Conservation (phyloP, 768 basidiomycete genomes). For the Psilocybe azurescens region DNA sequence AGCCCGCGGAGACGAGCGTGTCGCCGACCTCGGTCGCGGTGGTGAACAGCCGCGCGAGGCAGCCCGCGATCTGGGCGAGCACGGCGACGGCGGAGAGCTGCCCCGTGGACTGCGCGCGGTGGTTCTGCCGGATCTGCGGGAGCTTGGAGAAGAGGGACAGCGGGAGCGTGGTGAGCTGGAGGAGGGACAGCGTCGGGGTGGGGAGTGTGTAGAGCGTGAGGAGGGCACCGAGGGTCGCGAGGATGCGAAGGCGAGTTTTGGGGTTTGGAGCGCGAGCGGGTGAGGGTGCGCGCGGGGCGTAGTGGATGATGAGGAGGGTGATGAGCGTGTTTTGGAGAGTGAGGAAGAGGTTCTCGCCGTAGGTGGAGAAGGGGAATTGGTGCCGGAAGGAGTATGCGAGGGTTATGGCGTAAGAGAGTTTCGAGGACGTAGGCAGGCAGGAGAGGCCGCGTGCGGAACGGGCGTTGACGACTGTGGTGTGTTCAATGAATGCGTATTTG, state of each 20-base stretch:
- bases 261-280: constrained; percentile 30
- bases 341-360: constrained; percentile 96
- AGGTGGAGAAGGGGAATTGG: constrained; percentile 93
- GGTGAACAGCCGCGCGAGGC: constrained; percentile 92
- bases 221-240: constrained; percentile 32
- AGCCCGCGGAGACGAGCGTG: constrained; percentile 79
- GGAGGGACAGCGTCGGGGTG: constrained; percentile 56
- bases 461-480: constrained; percentile 62
- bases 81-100: constrained; percentile 96
- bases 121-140: constrained; percentile 90
- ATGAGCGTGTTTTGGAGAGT: constrained; percentile 88
- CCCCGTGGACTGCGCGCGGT: constrained; percentile 78
- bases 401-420: constrained; percentile 91
- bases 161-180: constrained; percentile 89
- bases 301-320: constrained; percentile 83
- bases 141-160: constrained; percentile 92
- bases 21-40: constrained; percentile 91
- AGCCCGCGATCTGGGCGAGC: constrained; percentile 84
- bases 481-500: too few relatives aligned
- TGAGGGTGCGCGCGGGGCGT: constrained; percentile 40
- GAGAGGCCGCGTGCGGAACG: constrained; percentile 88
- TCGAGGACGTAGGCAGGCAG: constrained; percentile 88
- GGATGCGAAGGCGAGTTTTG: constrained; percentile 38
- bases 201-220: constrained; percentile 54
- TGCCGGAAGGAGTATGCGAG: constrained; percentile 87